These are phyloP conservation scores for Volvariella volvacea DNA, from an alignment of 1,284 basidiomycete genomes.

Conservation along the genomic window DNA sequence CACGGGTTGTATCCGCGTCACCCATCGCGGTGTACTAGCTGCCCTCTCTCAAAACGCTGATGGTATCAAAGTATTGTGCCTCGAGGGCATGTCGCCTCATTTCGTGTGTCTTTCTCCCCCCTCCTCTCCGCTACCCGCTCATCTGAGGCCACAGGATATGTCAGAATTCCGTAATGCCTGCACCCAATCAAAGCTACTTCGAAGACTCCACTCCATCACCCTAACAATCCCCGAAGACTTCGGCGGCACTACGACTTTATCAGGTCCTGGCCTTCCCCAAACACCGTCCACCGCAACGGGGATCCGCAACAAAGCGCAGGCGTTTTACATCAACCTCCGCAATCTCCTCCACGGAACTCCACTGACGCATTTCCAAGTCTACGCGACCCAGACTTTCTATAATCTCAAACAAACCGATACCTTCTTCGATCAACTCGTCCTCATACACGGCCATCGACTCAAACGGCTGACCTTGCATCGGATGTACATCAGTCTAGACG, in stretches of 20 bases:
- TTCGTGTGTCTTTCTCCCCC: constrained; percentile 40
- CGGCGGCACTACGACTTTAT: background rate
- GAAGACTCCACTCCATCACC: constrained; percentile 47
- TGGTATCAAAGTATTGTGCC: constrained; percentile 45
- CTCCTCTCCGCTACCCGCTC: background rate
- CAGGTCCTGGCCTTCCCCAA: constrained; percentile 18
- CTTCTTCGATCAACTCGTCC: constrained; percentile 45
- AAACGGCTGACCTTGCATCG: constrained; percentile 58
- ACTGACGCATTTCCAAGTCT: constrained; percentile 55
- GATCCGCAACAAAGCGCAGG: too few relatives aligned
- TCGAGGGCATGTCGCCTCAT: constrained; percentile 55
- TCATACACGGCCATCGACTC: constrained; percentile 42
- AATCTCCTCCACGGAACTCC: constrained; percentile 40
- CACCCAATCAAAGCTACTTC: constrained; percentile 26
- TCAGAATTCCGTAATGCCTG: constrained; percentile 35
- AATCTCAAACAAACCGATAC: constrained; percentile 32
- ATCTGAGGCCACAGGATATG: constrained; percentile 39
- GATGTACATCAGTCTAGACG: constrained; percentile 42
- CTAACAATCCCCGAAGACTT: constrained; percentile 40
- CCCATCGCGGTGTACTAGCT: constrained; percentile 48
- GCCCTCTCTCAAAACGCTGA: constrained; percentile 34
- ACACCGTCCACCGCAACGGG: constrained; percentile 4
- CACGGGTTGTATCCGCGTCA: constrained; percentile 63
- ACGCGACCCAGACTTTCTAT: constrained; percentile 39
- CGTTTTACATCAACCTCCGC: constrained; percentile 38